Base-by-base conservation (phyloP, 495 filamentous ascomycete genomes). In the Rhypophila decipiens region DNA sequence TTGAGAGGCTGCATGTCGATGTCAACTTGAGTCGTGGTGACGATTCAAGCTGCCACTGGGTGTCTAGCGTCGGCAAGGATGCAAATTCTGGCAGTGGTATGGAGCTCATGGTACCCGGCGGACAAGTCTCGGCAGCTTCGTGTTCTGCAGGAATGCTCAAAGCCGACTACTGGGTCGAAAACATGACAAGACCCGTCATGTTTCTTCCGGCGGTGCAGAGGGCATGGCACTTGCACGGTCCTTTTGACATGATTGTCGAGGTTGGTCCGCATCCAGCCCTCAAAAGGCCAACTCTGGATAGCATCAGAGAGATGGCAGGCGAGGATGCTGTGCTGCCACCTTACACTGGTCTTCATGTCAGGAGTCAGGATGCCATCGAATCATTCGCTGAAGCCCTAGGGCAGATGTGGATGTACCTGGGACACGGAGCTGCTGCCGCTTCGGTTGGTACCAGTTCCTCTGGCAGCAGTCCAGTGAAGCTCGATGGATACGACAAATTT, bases 261-360 rank as follows among this genome's bases (percentile, higher is more conserved):
- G 50, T 70, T 11, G 66, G 66, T 1, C 65, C 66, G 0, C 66
- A 68, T 23, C 42, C 61, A 0, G 61, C 82, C 0, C 63, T 87
- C 0, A 63, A 67, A 17, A 74, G 75, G 0, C 79, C 81, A 0
- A 58, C 78, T 13, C 66, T 69, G n/a, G 68, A 82, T 39, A 80
- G 75, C 15, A 40, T 80, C 34, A 48, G 27, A 7, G 38, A 1
- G n/a, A 59, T 72, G 12, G 24, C 55, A 0, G 66, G 63, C 29
- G 44, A 38, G 5, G 59, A 47, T 34, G 57, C 42, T 34, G 21
- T 74, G 41, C 27, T 31, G 7, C n/a, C n/a, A n/a, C n/a, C n/a
- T n/a, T 31, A 31, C 27, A 31, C 27, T 7, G 27, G 27, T 13
- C 27, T 31, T 31, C 27, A 31, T 31, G 7, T 13, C 7, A 31